Conservation (phyloP, 352 stramenopile species). For the Pythium sp. region DNA sequence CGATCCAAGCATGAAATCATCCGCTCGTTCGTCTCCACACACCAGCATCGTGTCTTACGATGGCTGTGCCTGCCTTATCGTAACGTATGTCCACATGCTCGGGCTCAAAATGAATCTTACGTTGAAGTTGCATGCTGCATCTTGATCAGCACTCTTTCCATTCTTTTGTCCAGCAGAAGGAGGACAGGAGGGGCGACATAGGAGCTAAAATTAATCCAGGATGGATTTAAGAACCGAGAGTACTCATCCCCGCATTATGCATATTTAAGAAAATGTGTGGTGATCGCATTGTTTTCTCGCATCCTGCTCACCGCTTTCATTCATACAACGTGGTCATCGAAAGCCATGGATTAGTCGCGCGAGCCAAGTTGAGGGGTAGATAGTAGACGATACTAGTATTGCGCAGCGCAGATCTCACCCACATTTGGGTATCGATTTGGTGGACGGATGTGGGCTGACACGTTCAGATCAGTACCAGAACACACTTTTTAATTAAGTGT, state of each 20-base stretch:
- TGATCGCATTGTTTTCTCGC: too few species aligned
- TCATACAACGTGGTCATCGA: too few species aligned
- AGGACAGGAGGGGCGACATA: background rate
- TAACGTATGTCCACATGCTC: background rate
- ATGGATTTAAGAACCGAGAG: background rate
- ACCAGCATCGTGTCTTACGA: background rate
- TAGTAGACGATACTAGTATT: too few species aligned
- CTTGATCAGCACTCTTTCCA: background rate
- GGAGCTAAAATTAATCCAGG: background rate
- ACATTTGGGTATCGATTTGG: too few species aligned
- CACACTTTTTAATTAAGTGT: too few species aligned
- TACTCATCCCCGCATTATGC: background rate
- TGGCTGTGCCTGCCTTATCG: background rate
- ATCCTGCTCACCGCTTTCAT: too few species aligned
- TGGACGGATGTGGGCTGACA: too few species aligned
- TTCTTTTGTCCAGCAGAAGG: background rate
- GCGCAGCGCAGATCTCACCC: too few species aligned
- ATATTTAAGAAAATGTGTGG: background rate
- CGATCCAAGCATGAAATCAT: background rate
- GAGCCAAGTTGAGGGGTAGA: too few species aligned
- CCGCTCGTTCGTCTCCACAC: background rate
- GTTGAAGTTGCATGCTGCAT: slow-evolving; percentile 3
- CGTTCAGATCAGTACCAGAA: too few species aligned
- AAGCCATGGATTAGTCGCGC: too few species aligned
- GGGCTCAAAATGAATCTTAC: background rate